These are phyloP conservation scores for Oryza punctata DNA, from an alignment of 176 grass and related monocot genomes.

Conservation along the genomic window DNA sequence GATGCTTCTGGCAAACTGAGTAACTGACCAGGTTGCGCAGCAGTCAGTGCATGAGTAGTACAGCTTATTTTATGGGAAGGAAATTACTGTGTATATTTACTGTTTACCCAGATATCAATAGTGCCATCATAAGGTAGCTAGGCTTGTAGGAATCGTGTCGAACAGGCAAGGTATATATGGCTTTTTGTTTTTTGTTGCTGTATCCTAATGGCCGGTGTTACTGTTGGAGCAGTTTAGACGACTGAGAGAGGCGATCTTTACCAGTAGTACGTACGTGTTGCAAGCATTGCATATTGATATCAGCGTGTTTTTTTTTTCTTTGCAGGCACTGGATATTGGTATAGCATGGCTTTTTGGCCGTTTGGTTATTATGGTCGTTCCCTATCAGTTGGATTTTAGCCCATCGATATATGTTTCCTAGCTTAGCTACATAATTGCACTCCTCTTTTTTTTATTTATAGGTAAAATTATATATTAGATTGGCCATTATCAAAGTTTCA, in stretches of 20 bases:
- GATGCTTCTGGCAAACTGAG: constrained; percentile 31
- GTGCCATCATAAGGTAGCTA: neutral
- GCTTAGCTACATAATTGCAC: too few relatives aligned
- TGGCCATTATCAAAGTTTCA: too few relatives aligned
- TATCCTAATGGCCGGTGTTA: neutral
- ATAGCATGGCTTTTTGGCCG: too few relatives aligned
- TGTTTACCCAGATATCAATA: neutral
- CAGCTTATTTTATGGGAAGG: neutral
- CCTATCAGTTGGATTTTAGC: too few relatives aligned
- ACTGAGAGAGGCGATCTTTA: neutral
- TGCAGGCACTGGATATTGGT: too few relatives aligned
- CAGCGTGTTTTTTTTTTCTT: too few relatives aligned
- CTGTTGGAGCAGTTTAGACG: neutral
- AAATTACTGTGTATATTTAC: neutral
- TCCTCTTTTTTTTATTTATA: too few relatives aligned
- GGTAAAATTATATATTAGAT: too few relatives aligned
- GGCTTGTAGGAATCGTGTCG: neutral
- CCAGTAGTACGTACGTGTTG: neutral
- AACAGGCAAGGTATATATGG: neutral
- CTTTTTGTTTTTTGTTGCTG: neutral
- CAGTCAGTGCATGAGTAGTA: neutral
- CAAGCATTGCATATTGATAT: neutral
- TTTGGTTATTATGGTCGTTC: neutral
- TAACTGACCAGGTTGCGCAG: constrained; percentile 16
- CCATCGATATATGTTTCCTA: too few relatives aligned